A percentile compares a stretch with the other conserved stretches of the same genome.
Evolutionary conservation across 2,329 filamentous ascomycete species (phyloP).

Genomic region (Alternaria atra): DNA sequence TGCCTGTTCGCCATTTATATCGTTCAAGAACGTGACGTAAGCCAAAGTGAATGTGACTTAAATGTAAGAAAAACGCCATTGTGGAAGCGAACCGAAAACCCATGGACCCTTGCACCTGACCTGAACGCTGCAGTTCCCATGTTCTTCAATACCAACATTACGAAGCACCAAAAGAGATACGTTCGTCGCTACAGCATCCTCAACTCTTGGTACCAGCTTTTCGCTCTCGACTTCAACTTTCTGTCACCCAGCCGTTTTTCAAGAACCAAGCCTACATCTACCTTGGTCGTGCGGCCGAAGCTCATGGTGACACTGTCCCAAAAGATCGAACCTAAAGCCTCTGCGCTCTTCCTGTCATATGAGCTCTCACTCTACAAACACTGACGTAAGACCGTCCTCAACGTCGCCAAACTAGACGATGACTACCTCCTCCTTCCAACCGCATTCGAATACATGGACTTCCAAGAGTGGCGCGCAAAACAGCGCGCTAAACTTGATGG

Average conservation of each 20-base stretch:
- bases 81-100: not conserved
- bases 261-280: not conserved
- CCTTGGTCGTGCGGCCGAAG: not conserved
- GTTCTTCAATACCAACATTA: not conserved
- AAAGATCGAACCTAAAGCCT: not conserved
- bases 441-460: conserved; percentile 19
- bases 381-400: not conserved
- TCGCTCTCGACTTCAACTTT: not conserved
- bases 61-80: not conserved
- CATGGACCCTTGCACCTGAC: not conserved
- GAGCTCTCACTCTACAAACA: conserved; percentile 7
- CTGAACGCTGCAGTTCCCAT: not conserved
- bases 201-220: not conserved
- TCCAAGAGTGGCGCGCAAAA: conserved; percentile 9
- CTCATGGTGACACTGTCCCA: not conserved
- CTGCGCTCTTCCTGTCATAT: not conserved
- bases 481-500: not conserved
- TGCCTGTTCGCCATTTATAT: too few relatives aligned
- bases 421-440: conserved; percentile 1
- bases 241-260: not conserved
- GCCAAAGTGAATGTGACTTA: not conserved
- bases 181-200: not conserved
- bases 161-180: not conserved
- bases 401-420: not conserved
- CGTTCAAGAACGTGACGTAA: not conserved